Percentiles rank a stretch among this genome's conserved stretches.
Conservation (phyloP, 129 eudicot species). For the Centella asiatica region DNA sequence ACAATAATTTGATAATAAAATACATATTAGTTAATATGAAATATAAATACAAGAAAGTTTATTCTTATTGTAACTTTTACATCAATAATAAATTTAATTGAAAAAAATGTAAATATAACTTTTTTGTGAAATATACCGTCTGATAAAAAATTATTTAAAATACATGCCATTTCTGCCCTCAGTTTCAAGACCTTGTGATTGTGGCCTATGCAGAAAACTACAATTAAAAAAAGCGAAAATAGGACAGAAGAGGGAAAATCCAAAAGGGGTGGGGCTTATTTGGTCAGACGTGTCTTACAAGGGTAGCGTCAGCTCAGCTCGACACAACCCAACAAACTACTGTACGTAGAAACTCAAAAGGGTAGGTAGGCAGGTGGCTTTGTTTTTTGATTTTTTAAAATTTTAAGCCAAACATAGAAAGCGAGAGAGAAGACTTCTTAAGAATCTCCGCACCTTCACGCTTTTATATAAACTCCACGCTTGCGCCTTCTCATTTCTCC, state of each 20-base stretch:
- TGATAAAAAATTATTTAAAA: too few relatives aligned
- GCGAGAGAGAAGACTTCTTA: not conserved
- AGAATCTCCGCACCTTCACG: constrained; percentile 39
- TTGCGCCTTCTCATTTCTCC: constrained; percentile 4
- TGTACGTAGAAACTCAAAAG: not conserved
- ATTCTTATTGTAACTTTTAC: too few relatives aligned
- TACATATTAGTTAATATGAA: too few relatives aligned
- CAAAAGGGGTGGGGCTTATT: not conserved
- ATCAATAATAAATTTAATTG: too few relatives aligned
- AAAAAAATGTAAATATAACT: too few relatives aligned
- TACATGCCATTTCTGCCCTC: too few relatives aligned
- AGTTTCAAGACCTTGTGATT: too few relatives aligned
- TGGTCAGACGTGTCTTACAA: not conserved
- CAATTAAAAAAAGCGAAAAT: too few relatives aligned
- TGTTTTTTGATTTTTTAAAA: not conserved
- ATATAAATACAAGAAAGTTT: too few relatives aligned
- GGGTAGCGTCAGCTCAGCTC: not conserved
- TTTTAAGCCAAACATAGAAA: not conserved
- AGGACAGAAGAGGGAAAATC: too few relatives aligned
- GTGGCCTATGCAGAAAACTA: not conserved
- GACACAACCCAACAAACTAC: not conserved
- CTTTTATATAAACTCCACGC: constrained; percentile 26
- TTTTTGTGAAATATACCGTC: too few relatives aligned
- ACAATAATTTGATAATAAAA: too few relatives aligned
- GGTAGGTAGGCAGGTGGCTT: not conserved